Conservation (phyloP, 108 stramenopile genomes). For the Nitzschia sp. region DNA sequence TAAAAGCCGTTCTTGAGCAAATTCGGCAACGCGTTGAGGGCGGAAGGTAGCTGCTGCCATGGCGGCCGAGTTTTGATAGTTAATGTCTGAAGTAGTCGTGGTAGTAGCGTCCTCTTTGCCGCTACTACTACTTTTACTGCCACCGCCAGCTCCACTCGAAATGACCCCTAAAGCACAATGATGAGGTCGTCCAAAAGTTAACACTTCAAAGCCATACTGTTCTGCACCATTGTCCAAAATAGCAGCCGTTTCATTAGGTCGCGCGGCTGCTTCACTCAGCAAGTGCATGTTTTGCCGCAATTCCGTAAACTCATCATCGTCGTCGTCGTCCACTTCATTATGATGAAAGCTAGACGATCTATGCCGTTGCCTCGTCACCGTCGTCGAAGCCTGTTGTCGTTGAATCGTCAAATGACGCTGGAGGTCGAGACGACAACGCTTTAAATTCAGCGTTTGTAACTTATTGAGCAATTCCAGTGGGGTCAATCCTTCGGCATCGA, state of each 20-base stretch:
- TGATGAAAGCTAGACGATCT: slow-evolving; percentile 17
- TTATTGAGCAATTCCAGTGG: slow-evolving; percentile 60
- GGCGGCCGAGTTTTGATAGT: background rate
- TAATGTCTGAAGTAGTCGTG: slow-evolving; percentile 19
- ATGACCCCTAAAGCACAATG: slow-evolving; percentile 74
- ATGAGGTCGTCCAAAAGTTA: slow-evolving; percentile 79
- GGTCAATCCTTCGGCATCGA: slow-evolving; percentile 66
- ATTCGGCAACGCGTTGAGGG: slow-evolving; percentile 57
- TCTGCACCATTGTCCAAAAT: too few species aligned
- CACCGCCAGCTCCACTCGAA: slow-evolving; percentile 6
- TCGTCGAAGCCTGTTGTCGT: background rate
- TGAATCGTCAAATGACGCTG: background rate
- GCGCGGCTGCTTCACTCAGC: background rate
- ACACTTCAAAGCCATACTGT: slow-evolving; percentile 80
- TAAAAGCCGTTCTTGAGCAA: slow-evolving; percentile 44
- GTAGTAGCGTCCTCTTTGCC: background rate
- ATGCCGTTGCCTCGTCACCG: too few species aligned
- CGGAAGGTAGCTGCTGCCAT: slow-evolving; percentile 26
- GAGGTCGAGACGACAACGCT: slow-evolving; percentile 39
- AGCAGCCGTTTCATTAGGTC: slow-evolving; percentile 28
- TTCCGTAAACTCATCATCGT: slow-evolving; percentile 30
- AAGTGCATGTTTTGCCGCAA: slow-evolving; percentile 33
- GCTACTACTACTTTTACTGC: background rate
- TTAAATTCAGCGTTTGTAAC: slow-evolving; percentile 48
- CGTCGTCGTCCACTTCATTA: slow-evolving; percentile 16